Conservation (phyloP, 768 basidiomycete genomes). For the Naganishia onofrii region DNA sequence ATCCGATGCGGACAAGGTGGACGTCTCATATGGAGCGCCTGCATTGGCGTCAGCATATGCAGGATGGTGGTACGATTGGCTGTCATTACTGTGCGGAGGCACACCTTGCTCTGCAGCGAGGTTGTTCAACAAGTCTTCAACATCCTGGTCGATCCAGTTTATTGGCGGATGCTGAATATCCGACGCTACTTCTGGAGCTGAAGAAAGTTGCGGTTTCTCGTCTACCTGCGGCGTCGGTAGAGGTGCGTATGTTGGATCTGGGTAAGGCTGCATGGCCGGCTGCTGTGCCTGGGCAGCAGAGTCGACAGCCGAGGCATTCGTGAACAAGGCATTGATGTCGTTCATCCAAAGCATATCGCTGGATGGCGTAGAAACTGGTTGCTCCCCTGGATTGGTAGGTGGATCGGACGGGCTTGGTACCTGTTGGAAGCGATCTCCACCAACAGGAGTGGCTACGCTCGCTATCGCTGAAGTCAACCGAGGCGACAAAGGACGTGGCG, state of each 20-base stretch:
- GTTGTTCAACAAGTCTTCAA: slow-evolving; percentile 8
- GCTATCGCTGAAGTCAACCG: slow-evolving; percentile 1
- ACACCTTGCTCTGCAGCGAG: slow-evolving; percentile 10
- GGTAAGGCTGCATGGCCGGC: neutral
- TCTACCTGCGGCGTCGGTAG: neutral
- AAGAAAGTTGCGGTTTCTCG: neutral
- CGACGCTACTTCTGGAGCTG: neutral
- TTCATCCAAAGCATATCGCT: slow-evolving; percentile 22
- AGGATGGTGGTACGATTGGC: neutral
- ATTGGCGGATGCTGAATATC: neutral
- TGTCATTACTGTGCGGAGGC: neutral
- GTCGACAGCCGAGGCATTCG: slow-evolving; percentile 18
- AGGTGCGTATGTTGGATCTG: neutral
- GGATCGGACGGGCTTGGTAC: slow-evolving; percentile 8
- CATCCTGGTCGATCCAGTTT: slow-evolving; percentile 11
- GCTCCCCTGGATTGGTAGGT: slow-evolving; percentile 15
- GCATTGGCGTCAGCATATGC: neutral
- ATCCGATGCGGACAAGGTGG: slow-evolving; percentile 2
- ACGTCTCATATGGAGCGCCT: slow-evolving; percentile 9
- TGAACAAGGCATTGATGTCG: slow-evolving; percentile 15
- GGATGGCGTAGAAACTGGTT: neutral
- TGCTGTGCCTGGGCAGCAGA: slow-evolving; percentile 6
- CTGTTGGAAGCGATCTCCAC: slow-evolving; percentile 8
- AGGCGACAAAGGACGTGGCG: slow-evolving; percentile 8
- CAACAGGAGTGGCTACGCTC: slow-evolving; percentile 3